A percentile compares a stretch with the other conserved stretches of the same genome.
These are phyloP conservation scores for Calendula officinalis DNA, from an alignment of 129 eudicot species.

Conservation along the genomic window DNA sequence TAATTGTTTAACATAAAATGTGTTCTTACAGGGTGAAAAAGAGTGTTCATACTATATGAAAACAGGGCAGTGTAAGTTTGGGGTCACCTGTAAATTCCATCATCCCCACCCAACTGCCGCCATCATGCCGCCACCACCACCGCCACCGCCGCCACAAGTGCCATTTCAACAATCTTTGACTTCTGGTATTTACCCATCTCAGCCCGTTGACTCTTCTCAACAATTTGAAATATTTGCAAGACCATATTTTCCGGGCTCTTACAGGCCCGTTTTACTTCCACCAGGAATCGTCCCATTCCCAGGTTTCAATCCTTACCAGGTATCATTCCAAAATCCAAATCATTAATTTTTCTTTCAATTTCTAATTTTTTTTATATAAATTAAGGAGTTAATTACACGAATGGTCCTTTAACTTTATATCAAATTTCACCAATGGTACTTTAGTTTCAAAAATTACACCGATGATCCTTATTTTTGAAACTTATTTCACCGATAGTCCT, in stretches of 20 bases:
- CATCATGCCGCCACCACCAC: slow-evolving; percentile 40
- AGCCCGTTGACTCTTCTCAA: slow-evolving; percentile 53
- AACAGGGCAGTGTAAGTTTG: slow-evolving; percentile 96
- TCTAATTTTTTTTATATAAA: background rate
- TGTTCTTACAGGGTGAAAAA: slow-evolving; percentile 72
- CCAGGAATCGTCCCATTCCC: slow-evolving; percentile 79
- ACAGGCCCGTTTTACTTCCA: slow-evolving; percentile 66
- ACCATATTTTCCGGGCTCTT: slow-evolving; percentile 75
- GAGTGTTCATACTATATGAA: slow-evolving; percentile 85
- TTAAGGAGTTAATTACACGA: too few relatives aligned
- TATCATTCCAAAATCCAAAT: slow-evolving; percentile 25
- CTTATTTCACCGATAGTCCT: too few relatives aligned
- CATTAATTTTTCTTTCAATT: slow-evolving; percentile 2
- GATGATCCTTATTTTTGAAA: too few relatives aligned
- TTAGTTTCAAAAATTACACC: too few relatives aligned
- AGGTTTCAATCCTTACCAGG: slow-evolving; percentile 84
- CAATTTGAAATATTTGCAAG: slow-evolving; percentile 72
- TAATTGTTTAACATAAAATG: background rate
- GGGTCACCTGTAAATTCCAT: slow-evolving; percentile 87
- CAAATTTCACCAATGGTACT: too few relatives aligned
- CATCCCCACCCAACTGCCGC: slow-evolving; percentile 77
- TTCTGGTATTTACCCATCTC: slow-evolving; percentile 53
- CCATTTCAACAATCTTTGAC: slow-evolving; percentile 26
- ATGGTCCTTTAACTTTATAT: too few relatives aligned
- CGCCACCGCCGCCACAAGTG: slow-evolving; percentile 36